Base-by-base conservation (phyloP, 1,284 basidiomycete species). In the Pseudozyma sp. region DNA sequence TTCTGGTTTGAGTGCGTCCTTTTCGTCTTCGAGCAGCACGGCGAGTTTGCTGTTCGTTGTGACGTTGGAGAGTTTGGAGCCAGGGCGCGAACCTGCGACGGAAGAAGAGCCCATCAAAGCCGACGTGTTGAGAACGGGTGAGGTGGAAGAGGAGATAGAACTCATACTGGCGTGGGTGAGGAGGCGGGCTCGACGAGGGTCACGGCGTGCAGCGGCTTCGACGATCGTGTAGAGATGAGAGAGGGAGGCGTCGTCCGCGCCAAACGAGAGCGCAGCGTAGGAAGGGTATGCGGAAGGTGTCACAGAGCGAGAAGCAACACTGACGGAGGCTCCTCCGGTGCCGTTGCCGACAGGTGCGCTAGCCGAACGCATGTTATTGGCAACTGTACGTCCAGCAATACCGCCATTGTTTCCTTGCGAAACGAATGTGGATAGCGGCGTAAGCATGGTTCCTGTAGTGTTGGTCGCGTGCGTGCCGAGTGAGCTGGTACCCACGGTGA, bases 201-300 rank as follows among this genome's bases (percentile, higher is more conserved):
- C 74, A 9, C 78, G 70, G 3, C 77, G 74, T 10, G 78, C 76
- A 0, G 79, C 81, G 3, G 76, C 76, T 38, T 82, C 79, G 31
- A 80, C 77, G 19, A 82, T 62, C 2, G 78, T 75, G 59, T 80
- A 81, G 25, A 82, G 71, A 35, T 80, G 75, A 36, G 68, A 66
- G 5, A 82, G 61, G 3, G 76, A 77, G 4, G 68, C 67, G 35
- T 81, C 78, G 56, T 71, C 78, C 1, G 64, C 69, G 4, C 57
- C 65, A 34, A 67, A 74, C 3, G 61, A 59, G 35, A 66, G 62
- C 14, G 68, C 68, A 12, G 64, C 71, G 1, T 60, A 53, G 3
- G 66, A 60, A 1, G 71, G 53, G 35, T 68, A 64, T 6, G 61
- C 48, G 0, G 60, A 73, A 4, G 70, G 61, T 12, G 66, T 69